A percentile compares a stretch with the other conserved stretches of the same genome.
Evolutionary conservation across 2,329 filamentous ascomycete species (phyloP).

Genomic region (Hypoxylon sp.): DNA sequence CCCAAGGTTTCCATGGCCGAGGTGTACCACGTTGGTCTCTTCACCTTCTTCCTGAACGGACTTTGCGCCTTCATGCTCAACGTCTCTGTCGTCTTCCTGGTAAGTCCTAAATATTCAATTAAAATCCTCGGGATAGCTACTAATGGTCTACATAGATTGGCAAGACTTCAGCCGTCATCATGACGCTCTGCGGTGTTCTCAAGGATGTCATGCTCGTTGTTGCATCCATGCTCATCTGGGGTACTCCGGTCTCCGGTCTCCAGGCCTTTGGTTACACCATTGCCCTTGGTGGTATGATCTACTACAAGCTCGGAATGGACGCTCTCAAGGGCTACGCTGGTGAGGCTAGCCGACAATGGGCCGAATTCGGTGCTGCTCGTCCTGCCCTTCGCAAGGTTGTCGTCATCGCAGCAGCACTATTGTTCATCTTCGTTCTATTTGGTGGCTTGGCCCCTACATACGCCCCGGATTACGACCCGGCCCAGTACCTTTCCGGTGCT

Average conservation of each 20-base stretch:
- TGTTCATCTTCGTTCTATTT: constrained; percentile 79
- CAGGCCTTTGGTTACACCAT: constrained; percentile 90
- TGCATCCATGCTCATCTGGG: constrained; percentile 86
- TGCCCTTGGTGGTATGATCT: constrained; percentile 82
- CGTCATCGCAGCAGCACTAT: constrained; percentile 74
- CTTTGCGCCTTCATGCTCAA: constrained; percentile 85
- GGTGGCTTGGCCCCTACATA: constrained; percentile 75
- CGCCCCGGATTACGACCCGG: constrained; percentile 68
- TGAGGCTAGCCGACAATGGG: constrained; percentile 83
- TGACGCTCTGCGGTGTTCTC: constrained; percentile 88
- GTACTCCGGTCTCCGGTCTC: constrained; percentile 78
- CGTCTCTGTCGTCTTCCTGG: constrained; percentile 87
- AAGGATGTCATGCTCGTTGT: constrained; percentile 89
- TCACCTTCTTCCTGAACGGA: constrained; percentile 82
- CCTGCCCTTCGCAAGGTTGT: constrained; percentile 84
- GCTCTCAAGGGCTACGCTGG: constrained; percentile 84
- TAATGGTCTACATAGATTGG: constrained; percentile 76
- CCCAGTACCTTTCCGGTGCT: constrained; percentile 64
- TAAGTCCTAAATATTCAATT: constrained; percentile 63
- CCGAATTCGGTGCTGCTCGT: constrained; percentile 84
- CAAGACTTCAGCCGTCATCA: constrained; percentile 87
- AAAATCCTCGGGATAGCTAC: constrained; percentile 9
- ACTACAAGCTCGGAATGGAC: constrained; percentile 89
- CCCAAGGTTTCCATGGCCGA: constrained; percentile 78
- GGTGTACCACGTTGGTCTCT: constrained; percentile 79